Evolutionary conservation across 768 basidiomycete species (phyloP).

Genomic region (Tylopilus vinaceipallidus): DNA sequence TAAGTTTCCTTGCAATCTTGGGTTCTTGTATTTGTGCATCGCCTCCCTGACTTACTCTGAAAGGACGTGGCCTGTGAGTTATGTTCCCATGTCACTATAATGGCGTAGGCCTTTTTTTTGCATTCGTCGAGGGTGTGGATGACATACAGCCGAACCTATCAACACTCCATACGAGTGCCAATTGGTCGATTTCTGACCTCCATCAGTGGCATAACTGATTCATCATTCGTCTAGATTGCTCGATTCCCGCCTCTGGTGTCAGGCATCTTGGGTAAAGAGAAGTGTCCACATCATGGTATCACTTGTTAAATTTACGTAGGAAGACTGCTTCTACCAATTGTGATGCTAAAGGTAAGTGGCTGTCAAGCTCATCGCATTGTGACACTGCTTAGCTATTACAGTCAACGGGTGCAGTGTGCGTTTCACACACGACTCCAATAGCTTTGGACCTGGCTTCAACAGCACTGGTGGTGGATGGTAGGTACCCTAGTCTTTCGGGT

Average conservation of each 20-base stretch:
- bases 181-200: slow-evolving; percentile 25
- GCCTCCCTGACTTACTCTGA: background rate
- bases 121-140: slow-evolving; percentile 44
- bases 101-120: too few relatives aligned
- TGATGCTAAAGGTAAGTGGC: slow-evolving; percentile 18
- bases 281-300: too few relatives aligned
- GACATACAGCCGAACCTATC: slow-evolving; percentile 48
- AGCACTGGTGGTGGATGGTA: slow-evolving; percentile 41
- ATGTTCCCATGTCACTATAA: background rate
- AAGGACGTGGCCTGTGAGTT: slow-evolving; percentile 38
- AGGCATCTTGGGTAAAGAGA: slow-evolving; percentile 25
- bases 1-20: slow-evolving; percentile 10
- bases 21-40: background rate
- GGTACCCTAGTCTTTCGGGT: background rate
- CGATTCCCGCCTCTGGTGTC: slow-evolving; percentile 24
- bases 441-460: slow-evolving; percentile 31
- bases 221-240: slow-evolving; percentile 17
- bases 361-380: background rate
- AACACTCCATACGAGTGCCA: slow-evolving; percentile 55
- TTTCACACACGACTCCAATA: slow-evolving; percentile 23
- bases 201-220: background rate
- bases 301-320: slow-evolving; percentile 10
- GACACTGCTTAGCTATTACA: slow-evolving; percentile 3
- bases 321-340: slow-evolving; percentile 24
- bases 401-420: slow-evolving; percentile 38